These are phyloP conservation scores for Eutypella sp. DNA, from an alignment of 2,329 filamentous ascomycete species.

Conservation along the genomic window DNA sequence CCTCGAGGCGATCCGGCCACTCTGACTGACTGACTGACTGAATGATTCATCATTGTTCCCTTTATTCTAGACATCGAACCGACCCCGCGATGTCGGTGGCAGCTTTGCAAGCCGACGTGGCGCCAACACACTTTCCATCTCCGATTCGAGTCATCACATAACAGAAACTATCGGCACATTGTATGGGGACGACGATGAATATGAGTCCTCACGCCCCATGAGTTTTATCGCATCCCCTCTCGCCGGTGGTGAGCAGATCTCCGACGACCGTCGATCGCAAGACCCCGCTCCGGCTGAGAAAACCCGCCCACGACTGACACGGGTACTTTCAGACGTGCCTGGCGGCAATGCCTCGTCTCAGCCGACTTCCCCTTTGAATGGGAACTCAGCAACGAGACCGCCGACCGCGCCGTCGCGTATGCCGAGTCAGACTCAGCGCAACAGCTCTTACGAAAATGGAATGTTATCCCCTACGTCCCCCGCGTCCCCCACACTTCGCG, in stretches of 20 bases:
- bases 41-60: constrained; percentile 1
- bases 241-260: constrained; percentile 44
- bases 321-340: no score
- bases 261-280: constrained; percentile 24
- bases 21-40: constrained; percentile 12
- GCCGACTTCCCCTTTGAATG: no score
- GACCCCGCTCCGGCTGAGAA: constrained; percentile 31
- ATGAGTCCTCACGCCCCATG: constrained; percentile 53
- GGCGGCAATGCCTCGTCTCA: no score
- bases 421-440: constrained; percentile 37
- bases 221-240: constrained; percentile 65
- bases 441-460: constrained; percentile 35
- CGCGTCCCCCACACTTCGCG: constrained; percentile 49
- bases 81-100: constrained; percentile 51
- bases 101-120: constrained; percentile 56
- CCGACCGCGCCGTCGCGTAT: constrained; percentile 37
- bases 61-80: constrained; percentile 49
- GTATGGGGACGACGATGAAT: constrained; percentile 72
- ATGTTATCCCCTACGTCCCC: constrained; percentile 28
- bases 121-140: constrained; percentile 60
- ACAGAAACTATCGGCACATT: constrained; percentile 89
- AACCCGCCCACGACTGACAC: constrained; percentile 36
- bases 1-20: not conserved
- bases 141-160: constrained; percentile 88
- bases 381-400: constrained; percentile 36